phyloP scores from a whole-genome alignment of 2,329 filamentous ascomycete species.

The Fusarium anguioides region DNA sequence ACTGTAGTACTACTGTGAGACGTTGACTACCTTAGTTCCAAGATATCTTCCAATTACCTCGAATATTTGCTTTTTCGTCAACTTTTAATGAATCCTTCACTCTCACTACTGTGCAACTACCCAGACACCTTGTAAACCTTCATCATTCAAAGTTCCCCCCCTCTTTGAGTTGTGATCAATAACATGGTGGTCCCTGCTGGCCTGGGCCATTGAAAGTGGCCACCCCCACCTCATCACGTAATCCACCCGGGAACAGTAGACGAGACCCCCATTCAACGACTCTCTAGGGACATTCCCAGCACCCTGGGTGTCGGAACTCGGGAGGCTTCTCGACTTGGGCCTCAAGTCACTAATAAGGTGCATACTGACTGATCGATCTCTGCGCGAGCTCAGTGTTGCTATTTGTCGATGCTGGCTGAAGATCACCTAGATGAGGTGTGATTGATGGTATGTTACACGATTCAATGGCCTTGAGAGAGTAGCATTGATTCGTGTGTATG shows the following conservation, averaged over 20 bases:
- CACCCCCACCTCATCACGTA: conserved; percentile 8
- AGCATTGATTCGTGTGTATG: not conserved
- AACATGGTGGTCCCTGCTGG: conserved; percentile 23
- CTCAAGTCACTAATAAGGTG: not conserved
- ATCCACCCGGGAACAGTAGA: conserved; percentile 6
- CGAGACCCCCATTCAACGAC: not conserved
- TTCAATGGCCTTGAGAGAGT: not conserved
- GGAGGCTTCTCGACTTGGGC: not conserved
- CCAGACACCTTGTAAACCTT: not conserved
- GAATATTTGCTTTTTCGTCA: not conserved
- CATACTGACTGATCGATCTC: conserved; percentile 6
- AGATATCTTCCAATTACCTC: not conserved
- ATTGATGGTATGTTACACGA: conserved; percentile 1
- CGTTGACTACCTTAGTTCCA: not conserved
- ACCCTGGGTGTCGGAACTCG: not conserved
- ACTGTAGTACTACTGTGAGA: no score
- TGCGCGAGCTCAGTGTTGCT: not conserved
- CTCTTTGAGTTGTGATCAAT: conserved; percentile 11
- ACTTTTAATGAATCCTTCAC: not conserved
- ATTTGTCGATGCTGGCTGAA: conserved; percentile 23
- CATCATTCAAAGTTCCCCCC: not conserved
- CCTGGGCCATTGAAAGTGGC: conserved; percentile 12
- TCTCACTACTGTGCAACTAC: no score
- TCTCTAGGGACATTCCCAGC: not conserved
- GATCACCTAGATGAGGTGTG: conserved; percentile 28